Evolutionary conservation across 2,329 filamentous ascomycete species (phyloP), one percentile per base, ranked within the genome.

Genomic region (Chaetomiaceae sp.): DNA sequence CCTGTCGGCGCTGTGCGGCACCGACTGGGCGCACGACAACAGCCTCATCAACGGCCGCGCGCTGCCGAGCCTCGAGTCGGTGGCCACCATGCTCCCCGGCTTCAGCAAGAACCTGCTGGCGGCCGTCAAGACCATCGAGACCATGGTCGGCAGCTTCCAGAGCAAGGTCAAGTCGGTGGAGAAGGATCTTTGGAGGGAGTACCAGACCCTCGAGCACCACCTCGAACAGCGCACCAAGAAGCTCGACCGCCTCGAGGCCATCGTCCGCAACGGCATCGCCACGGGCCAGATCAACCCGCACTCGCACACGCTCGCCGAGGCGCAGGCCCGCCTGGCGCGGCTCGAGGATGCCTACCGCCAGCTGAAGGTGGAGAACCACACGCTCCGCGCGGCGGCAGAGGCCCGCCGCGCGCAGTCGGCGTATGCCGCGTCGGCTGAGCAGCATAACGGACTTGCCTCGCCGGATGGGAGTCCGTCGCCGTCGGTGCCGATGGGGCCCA

Each of bases 1-100:
- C 42, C 79, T 99, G 8, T 91, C 89, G 3, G 79, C 83, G 0
- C 79, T 97, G 39, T 97, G 94, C 64, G 94, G 94, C 11, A 81
- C 84, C 0, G 94, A 97, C 66, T 99, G 94, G 92, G 83, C 88
- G 4, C 88, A 96, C 68, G 84, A 87, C 64, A 91, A 97, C 69
- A 87, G 87, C 53, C 82, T 96, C 22, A 88, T 97, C 66, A 92
- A 94, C 64, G 89, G 91, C 19, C 88, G 92, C 55, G 83, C 81
- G 1, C 74, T 95, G 6, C 90, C 91, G 0, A 90, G 87, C 12
- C 78, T 95, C 31, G 92, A 96, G 64, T 85, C 91, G 14, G 88
- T 99, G 57, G 84, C 85, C 1, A 91, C 85, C 46, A 90, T 94
- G 71, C 78, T 97, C 4, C 86, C 88, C 0, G 89, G 88, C 1